Evolutionary conservation across 2,329 filamentous ascomycete species (phyloP), one percentile per base, ranked within the genome.

Genomic region (Pseudogymnoascus sp.): DNA sequence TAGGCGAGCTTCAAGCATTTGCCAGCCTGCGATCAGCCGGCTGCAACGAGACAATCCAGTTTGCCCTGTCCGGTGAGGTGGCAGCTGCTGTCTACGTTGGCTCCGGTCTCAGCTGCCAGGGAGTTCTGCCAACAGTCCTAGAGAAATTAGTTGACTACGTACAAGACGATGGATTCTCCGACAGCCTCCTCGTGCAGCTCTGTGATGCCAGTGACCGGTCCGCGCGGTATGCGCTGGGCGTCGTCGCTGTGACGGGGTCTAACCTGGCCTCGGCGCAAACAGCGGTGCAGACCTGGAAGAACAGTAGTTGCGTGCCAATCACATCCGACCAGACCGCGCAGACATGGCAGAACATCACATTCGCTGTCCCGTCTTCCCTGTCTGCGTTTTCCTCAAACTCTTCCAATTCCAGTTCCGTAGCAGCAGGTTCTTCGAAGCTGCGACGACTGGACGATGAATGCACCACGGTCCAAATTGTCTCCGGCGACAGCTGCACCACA

Each of bases 51-150:
- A 33, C 31, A 33, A 70, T 74, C 29, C 63, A 76, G 21, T 76
- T 70, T 66, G 72, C 68, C 5, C 70, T 68, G 64, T 71, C 67
- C 56, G 70, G 68, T 2, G 67, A 69, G 44, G 70, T 70, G 40
- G 70, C 70, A 10, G 62, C 74, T 21, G 74, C 75, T 59, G 46
- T 77, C 53, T 77, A 76, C 63, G 71, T 77, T 19, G 74, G 76
- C 66, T 69, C 67, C 62, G 67, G 68, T 13, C 61, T 71, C 26
- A 65, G 66, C 61, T 64, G 59, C 62, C 64, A 64, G 50, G 63
- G 33, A 56, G 62, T 6, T 42, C 63, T 68, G 2, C 26, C 64
- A 7, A 61, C 65, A 15, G 56, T 66, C 9, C 31, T 62, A 21
- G 19, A 62, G 37, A 3, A 40, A 44, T 33, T 62, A 17, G 21